Evolutionary conservation across 495 filamentous ascomycete species (phyloP), one percentile per base, ranked within the genome.

Genomic region (Niebla homalea): DNA sequence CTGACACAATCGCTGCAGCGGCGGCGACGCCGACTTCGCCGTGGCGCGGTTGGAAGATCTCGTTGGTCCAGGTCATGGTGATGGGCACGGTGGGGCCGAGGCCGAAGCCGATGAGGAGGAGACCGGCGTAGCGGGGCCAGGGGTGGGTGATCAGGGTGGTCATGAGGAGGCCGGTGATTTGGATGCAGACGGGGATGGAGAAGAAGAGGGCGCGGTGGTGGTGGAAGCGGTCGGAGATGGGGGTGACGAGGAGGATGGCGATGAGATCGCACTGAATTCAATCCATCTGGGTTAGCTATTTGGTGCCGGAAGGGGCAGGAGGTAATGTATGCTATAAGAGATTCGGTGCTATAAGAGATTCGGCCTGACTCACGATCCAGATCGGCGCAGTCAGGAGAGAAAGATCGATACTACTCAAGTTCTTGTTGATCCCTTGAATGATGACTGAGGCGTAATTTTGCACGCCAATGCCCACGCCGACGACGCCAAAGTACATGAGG

Each of bases 401-500:
- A 51, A 95, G 72, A 36, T 88, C 72, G 22, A 94, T 73, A 16
- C 79, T 79, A 5, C 75, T 87, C 50, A 93, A 72, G 0, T 66
- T 66, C 2, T 83, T 74, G 57, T 92, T 80, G 49, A 87, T 89
- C 4, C 78, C 78, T 40, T 78, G 70, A 60, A 95, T 92, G 57
- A 95, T 94, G 35, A 94, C 74, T 3, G 80, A 90, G 45, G 81
- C 84, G 59, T 94, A 94, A 41, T 81, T 77, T 67, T 94, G 87
- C 2, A 87, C 83, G 37, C 88, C 88, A 46, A 93, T 92, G 1
- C 88, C 88, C 6, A 93, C 88, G 25, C 88, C 88, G 5, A 95
- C 88, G 8, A 94, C 88, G 15, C 88, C 88, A 64, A 95, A 94
- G 64, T 95, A 95, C 89, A 94, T 94, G 36, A 90, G 56, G 8